Percentiles rank a stretch among this genome's conserved stretches.
Evolutionary conservation across 495 filamentous ascomycete genomes (phyloP).

Genomic region (Rhypophila decipiens): DNA sequence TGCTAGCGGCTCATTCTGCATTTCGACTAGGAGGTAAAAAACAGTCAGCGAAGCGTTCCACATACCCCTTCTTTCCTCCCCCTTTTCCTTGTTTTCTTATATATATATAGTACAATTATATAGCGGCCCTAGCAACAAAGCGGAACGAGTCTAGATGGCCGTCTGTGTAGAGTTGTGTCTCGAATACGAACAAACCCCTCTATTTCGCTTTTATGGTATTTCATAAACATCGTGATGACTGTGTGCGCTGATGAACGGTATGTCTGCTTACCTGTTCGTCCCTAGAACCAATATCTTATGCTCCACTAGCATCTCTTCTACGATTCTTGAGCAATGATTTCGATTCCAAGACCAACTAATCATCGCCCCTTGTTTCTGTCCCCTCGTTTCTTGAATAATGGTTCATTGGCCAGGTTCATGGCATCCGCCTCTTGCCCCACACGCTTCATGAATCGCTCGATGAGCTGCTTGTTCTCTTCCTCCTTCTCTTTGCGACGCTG

Average conservation of each 20-base stretch:
- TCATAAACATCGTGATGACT: no score
- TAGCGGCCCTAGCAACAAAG: no score
- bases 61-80: no score
- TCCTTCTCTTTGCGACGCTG: constrained; percentile 59
- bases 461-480: constrained; percentile 80
- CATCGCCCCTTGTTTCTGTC: neutral
- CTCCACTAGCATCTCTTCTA: no score
- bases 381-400: constrained; percentile 12
- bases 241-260: no score
- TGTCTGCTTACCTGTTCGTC: neutral
- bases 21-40: constrained; percentile 78
- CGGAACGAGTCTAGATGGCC: no score
- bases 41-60: neutral
- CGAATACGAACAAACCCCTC: no score
- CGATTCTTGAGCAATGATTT: no score
- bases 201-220: no score
- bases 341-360: neutral
- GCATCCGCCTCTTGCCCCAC: constrained; percentile 80
- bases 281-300: neutral
- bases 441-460: constrained; percentile 84
- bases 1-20: constrained; percentile 74
- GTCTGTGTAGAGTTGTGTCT: no score
- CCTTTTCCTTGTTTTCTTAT: no score
- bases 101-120: no score
- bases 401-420: constrained; percentile 63